phyloP scores from a whole-genome alignment of 1,139 yeast species.

The Fermentozyma sake region DNA sequence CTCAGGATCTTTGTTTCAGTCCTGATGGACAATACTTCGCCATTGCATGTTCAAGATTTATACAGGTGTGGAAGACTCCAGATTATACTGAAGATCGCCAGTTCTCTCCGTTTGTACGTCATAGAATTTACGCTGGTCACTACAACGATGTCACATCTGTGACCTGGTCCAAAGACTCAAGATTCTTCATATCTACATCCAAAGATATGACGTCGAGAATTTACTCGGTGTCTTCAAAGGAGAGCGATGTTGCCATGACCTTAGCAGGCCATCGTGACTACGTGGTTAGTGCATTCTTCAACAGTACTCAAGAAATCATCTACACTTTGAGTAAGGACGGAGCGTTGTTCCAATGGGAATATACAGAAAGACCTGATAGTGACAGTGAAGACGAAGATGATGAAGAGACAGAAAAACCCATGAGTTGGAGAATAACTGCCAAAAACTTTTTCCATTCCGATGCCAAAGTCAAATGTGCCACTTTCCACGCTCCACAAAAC shows the following conservation, averaged over 20 bases:
- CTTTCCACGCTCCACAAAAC: slow-evolving; percentile 72
- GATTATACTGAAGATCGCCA: slow-evolving; percentile 69
- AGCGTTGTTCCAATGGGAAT: slow-evolving; percentile 90
- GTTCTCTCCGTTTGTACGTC: slow-evolving; percentile 93
- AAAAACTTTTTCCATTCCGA: slow-evolving; percentile 74
- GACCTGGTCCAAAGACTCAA: slow-evolving; percentile 87
- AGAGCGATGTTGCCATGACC: slow-evolving; percentile 77
- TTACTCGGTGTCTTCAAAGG: slow-evolving; percentile 73
- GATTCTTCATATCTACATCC: slow-evolving; percentile 81
- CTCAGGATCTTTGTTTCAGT: slow-evolving; percentile 72
- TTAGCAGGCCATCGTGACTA: slow-evolving; percentile 91
- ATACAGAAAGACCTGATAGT: slow-evolving; percentile 48
- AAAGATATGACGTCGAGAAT: slow-evolving; percentile 87
- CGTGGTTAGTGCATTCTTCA: slow-evolving; percentile 83
- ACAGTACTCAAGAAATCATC: slow-evolving; percentile 77
- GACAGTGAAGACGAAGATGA: slow-evolving; percentile 28
- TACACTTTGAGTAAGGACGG: slow-evolving; percentile 95
- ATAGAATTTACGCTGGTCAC: slow-evolving; percentile 90
- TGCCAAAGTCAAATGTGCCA: slow-evolving; percentile 72
- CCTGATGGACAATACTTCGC: slow-evolving; percentile 90
- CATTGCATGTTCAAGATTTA: slow-evolving; percentile 72
- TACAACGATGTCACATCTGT: slow-evolving; percentile 74
- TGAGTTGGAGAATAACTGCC: slow-evolving; percentile 79
- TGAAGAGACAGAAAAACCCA: slow-evolving; percentile 14
- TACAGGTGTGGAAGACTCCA: slow-evolving; percentile 96